These are phyloP conservation scores for Saccharomyces hybrid DNA, from an alignment of 1,139 yeast genomes.

Conservation along the genomic window DNA sequence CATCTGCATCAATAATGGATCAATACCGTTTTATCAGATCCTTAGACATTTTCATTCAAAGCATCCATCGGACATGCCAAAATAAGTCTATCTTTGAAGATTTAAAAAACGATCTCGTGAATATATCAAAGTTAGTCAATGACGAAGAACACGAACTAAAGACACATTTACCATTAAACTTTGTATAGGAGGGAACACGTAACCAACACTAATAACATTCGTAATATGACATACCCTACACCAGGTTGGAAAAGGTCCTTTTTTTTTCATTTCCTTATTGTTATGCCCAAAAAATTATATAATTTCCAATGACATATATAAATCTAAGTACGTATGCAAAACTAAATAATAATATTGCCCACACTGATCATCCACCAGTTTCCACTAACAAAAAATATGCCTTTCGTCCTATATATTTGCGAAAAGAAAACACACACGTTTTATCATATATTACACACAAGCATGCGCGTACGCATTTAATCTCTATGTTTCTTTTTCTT, in stretches of 20 bases:
- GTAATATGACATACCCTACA: neutral
- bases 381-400: neutral
- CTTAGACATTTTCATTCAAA: slow-evolving; percentile 19
- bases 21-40: slow-evolving; percentile 24
- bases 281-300: neutral
- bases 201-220: neutral
- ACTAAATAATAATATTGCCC: neutral
- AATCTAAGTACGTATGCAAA: neutral
- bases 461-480: slow-evolving; percentile 1
- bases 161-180: slow-evolving; percentile 21
- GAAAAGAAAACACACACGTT: neutral
- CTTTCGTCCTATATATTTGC: neutral
- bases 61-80: slow-evolving; percentile 11
- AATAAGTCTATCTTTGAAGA: slow-evolving; percentile 6
- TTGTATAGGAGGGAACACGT: slow-evolving; percentile 8
- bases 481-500: slow-evolving; percentile 5
- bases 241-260: neutral
- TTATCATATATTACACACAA: neutral
- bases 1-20: slow-evolving; percentile 8
- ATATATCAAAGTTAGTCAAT: slow-evolving; percentile 13
- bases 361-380: neutral
- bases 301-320: neutral
- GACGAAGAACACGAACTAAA: slow-evolving; percentile 22
- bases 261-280: neutral
- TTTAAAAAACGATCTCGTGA: slow-evolving; percentile 11